Evolutionary conservation across 306 rosid species (phyloP), one percentile per base, ranked within the genome.

Genomic region (Medicago lupulina): DNA sequence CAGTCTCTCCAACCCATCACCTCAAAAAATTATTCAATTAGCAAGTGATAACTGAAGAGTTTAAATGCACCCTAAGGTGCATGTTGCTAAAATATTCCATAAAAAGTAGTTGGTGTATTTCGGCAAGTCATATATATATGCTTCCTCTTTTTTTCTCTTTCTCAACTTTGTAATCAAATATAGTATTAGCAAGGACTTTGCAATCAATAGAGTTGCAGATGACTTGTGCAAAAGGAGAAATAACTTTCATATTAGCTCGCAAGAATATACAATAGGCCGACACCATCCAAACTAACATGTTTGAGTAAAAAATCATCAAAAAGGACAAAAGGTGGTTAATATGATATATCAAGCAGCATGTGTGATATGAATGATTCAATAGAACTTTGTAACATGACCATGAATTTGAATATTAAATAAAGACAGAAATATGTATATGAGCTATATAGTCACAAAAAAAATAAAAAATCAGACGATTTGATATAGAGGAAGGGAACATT

Each of bases 381-480:
- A 43, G 16, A 67, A 53, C 53, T 11, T 9, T 50, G 28, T 11
- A 58, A 51, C 53, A 21, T 51, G 74, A 17, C 46, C 51, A 64
- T 72, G 74, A 71, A 47, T 55, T 71, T 55, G 64, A 70, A 70
- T 70, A 76, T 64, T 34, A 69, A 47, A 64, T 70, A 76, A 58
- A 58, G 15, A 58, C 2, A 58, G 36, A 57, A 58, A 23, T 58
- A 16, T 23, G 64, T 4, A 28, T 58, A 58, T 58, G 64, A 23
- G 39, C 64, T 23, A 23, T 58, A 23, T 23, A 58, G 16, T 23
- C 12, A 23, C 38, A 34, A 6, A 34, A 12, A 58, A 19, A 58
- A 58, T n/a, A 23, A 12, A 18, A 55, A 11, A 58, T 41, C 76
- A 43, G 1, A 19, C 9, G 19, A 17, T 43, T 19, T 59, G 44